Conservation (phyloP, 345 rosid genomes). For the Gynandropsis gynandra region DNA sequence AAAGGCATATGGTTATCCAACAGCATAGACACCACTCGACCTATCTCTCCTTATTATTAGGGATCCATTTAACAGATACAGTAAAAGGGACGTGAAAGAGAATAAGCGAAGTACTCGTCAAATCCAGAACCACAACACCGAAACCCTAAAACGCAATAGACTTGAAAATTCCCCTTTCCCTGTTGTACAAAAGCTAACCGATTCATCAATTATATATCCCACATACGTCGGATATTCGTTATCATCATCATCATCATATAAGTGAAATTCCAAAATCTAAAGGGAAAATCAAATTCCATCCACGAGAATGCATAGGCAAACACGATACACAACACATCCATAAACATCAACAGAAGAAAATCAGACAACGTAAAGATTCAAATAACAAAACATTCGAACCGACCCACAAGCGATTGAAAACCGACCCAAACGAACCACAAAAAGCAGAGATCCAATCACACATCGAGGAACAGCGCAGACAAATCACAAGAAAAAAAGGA, state of each 20-base stretch:
- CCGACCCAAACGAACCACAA: not conserved
- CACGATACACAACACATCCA: constrained; percentile 15
- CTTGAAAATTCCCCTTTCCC: too few relatives aligned
- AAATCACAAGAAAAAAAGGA: not conserved
- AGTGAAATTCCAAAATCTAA: not conserved
- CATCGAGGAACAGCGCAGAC: not conserved
- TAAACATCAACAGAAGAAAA: not conserved
- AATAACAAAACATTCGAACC: not conserved
- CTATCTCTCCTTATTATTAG: constrained; percentile 13
- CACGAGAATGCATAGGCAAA: not conserved
- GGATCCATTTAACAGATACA: not conserved
- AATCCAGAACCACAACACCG: too few relatives aligned
- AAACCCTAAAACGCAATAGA: too few relatives aligned
- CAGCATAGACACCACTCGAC: constrained; percentile 21
- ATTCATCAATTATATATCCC: too few relatives aligned
- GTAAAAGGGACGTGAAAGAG: not conserved
- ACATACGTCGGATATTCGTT: too few relatives aligned
- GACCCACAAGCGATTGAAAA: not conserved
- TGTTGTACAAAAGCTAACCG: too few relatives aligned
- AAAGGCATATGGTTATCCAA: constrained; percentile 21
- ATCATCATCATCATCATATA: constrained; percentile 13
- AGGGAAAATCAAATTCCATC: not conserved
- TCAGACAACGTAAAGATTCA: constrained; percentile 3
- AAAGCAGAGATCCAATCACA: not conserved
- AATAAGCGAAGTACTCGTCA: too few relatives aligned